Evolutionary conservation across 805 yeast species (phyloP), one percentile per base, ranked within the genome.

Genomic region (Yamadazyma endophytica): DNA sequence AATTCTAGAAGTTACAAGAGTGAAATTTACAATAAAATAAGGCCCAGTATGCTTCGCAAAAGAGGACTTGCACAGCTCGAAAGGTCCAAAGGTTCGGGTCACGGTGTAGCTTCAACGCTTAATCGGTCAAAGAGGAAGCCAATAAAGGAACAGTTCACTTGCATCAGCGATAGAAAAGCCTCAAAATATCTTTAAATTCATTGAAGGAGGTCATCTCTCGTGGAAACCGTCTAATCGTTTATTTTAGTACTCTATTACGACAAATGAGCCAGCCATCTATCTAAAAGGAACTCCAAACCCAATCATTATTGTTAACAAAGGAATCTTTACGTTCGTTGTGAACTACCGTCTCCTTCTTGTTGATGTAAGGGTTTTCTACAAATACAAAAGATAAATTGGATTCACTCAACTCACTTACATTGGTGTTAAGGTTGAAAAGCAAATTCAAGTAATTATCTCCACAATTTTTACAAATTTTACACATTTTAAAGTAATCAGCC

Each of bases 261-360:
- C 11, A 20, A 20, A 20, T 20, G 9, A 20, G 9, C 11, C 9
- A 9, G 9, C 11, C 11, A 9, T 20, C 11, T 7, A n/a, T 18
- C 48, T 41, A 70, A 44, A 71, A 69, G 5, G 76, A 68, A 45
- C 77, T 69, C 77, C 77, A 70, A 17, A 60, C 64, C 77, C 77
- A 70, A 48, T 70, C 75, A 28, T 45, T 57, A 3, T 68, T 31
- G 21, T 21, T 33, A 16, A 29, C 31, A 16, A 41, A 26, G 61
- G 22, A 62, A 56, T 17, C 36, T 29, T 23, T 40, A 29, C 35
- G 41, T 17, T 35, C 44, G 4, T n/a, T 24, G 7, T 24, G 32
- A 20, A 15, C 18, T 21, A 28, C 13, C 23, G 28, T 26, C 13
- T 27, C 9, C 12, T 29, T 29, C 20, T 39, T 42, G 23, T 26